These are phyloP conservation scores for Mortierella sp. DNA, from an alignment of 371 early-diverging fungal species.

Conservation along the genomic window DNA sequence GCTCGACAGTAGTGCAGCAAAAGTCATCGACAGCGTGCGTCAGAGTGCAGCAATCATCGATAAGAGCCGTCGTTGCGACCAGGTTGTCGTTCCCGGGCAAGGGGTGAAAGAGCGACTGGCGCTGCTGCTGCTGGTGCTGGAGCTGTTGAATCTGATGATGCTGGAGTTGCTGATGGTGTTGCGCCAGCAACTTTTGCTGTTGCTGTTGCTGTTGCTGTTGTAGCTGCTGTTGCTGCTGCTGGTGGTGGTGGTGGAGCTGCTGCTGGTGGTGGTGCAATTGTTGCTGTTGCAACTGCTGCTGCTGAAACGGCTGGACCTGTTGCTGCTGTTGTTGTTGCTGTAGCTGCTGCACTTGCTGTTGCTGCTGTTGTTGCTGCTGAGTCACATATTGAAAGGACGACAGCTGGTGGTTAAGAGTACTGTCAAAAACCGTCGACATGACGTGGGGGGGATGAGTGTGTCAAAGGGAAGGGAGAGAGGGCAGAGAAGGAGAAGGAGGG, in stretches of 20 bases:
- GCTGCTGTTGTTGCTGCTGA: constrained; percentile 35
- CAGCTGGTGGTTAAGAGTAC: constrained; percentile 27
- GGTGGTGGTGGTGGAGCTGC: constrained; percentile 11
- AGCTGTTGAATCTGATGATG: constrained; percentile 28
- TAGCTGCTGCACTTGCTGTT: constrained; percentile 34
- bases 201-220: constrained; percentile 1
- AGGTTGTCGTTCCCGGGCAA: constrained; percentile 1
- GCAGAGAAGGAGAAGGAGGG: background rate
- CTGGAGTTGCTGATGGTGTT: constrained; percentile 21
- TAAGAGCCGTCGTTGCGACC: constrained; percentile 3
- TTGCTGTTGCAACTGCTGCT: constrained; percentile 28
- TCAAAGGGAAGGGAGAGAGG: constrained; percentile 22
- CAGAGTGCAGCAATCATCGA: constrained; percentile 48
- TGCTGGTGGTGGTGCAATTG: constrained; percentile 14
- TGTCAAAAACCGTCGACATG: constrained; percentile 56
- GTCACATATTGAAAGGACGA: constrained; percentile 40
- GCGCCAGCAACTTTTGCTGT: background rate
- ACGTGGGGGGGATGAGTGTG: constrained; percentile 60
- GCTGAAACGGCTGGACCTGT: constrained; percentile 9
- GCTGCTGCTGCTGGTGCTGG: constrained; percentile 16
- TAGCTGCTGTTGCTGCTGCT: constrained; percentile 29
- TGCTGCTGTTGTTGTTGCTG: constrained; percentile 7
- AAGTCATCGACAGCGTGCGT: constrained; percentile 46
- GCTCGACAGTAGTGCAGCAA: constrained; percentile 51
- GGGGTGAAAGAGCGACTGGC: constrained; percentile 1